Evolutionary conservation across 2,329 filamentous ascomycete species (phyloP), one percentile per base, ranked within the genome.

Genomic region (Diplodia intermedia): DNA sequence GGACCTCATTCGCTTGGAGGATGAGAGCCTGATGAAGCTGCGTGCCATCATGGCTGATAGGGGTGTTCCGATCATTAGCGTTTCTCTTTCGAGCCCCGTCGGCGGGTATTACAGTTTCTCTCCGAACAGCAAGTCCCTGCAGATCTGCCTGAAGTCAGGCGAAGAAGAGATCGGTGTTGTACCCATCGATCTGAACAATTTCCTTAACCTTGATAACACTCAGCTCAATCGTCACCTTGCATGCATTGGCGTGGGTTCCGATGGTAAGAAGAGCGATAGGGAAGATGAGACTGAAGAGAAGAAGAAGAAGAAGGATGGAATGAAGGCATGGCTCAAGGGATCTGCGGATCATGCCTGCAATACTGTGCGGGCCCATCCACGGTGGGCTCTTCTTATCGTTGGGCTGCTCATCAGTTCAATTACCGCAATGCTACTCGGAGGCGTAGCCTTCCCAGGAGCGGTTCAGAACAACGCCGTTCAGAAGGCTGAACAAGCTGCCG

Each of bases 151-250:
- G 29, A 76, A 79, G 66, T 76, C 76, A 20, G 72, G 75, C 20
- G 61, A 71, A 26, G 60, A 63, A 29, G 60, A 63, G 31, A 52
- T 63, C 20, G 43, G 18, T 2, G 47, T 63, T 18, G 50, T 79
- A 47, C 78, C 76, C 14, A 71, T 79, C 49, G 75, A 78, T 52
- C 69, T 76, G 38, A 76, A 73, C 67, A 73, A 70, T 20, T 78
- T 80, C 66, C 71, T 73, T 23, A 71, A 73, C 15, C 72, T 80
- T 31, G 75, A 79, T 23, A 73, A 78, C 23, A 72, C 69, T n/a
- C 74, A 79, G 61, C 68, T 80, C 52, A 80, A 79, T 49, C 76
- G 78, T n/a, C 78, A 80, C 68, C 68, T 80, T 43, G 76, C 77
- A 43, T 70, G 71, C 26, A 75, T 79, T 56, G 76, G 66, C 14